Evolutionary conservation across 257 asterid genomes (phyloP).

Genomic region (Capsicum pubescens): DNA sequence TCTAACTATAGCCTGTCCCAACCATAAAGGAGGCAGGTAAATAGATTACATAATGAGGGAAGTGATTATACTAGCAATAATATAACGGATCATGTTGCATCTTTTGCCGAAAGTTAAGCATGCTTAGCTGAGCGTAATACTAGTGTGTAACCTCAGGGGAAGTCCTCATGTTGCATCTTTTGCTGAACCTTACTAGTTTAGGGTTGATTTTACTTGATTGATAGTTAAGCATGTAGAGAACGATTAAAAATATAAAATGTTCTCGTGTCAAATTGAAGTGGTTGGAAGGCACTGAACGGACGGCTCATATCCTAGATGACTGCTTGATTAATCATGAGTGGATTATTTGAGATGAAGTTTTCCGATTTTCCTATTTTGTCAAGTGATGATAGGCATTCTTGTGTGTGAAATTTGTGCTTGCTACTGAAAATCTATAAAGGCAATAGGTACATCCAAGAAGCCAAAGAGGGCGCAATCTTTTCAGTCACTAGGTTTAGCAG

Average conservation of each 20-base stretch:
- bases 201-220: neutral
- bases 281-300: neutral
- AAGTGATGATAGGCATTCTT: neutral
- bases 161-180: neutral
- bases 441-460: neutral
- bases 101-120: neutral
- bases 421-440: neutral
- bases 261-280: neutral
- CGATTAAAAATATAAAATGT: neutral
- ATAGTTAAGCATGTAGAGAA: neutral
- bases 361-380: neutral
- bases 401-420: conserved; percentile 13
- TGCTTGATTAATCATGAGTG: neutral
- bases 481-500: neutral
- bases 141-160: neutral
- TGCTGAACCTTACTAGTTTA: neutral
- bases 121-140: neutral
- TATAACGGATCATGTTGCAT: neutral
- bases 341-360: neutral
- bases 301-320: neutral
- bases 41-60: neutral
- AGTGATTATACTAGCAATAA: neutral
- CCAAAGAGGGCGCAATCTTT: neutral
- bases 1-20: neutral
- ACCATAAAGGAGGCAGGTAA: neutral